A percentile compares a stretch with the other conserved stretches of the same genome.
These are phyloP conservation scores for Penicillium expansum DNA, from an alignment of 2,329 filamentous ascomycete genomes.

Conservation along the genomic window DNA sequence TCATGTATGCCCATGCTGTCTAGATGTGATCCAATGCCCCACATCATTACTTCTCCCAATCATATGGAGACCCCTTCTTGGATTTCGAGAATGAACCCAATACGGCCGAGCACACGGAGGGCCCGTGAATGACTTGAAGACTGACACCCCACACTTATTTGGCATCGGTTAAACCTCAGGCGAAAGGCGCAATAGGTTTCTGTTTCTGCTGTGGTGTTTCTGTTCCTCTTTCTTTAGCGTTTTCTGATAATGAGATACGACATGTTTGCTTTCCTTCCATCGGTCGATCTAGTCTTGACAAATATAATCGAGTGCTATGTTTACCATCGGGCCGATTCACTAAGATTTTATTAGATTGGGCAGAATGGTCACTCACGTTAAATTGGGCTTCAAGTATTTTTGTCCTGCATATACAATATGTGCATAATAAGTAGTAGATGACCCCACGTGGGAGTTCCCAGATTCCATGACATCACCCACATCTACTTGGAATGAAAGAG, in stretches of 20 bases:
- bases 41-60: not conserved
- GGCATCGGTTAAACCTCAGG: not conserved
- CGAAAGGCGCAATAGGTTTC: not conserved
- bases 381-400: not conserved
- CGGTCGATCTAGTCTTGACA: not conserved
- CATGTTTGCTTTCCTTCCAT: not conserved
- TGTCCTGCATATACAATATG: not conserved
- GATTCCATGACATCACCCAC: not conserved
- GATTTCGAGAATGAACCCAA: not conserved
- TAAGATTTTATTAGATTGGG: too few species aligned
- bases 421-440: not conserved
- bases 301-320: not conserved
- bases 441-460: not conserved
- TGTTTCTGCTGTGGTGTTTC: not conserved
- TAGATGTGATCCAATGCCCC: not conserved
- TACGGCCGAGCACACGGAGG: not conserved
- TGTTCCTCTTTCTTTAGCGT: not conserved
- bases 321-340: too few species aligned
- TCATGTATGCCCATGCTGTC: not conserved
- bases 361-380: not conserved
- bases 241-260: slow-evolving; percentile 5
- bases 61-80: not conserved
- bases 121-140: not conserved
- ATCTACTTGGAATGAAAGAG: too few species aligned
- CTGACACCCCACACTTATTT: not conserved